Evolutionary conservation across 2,329 filamentous ascomycete genomes (phyloP).

Genomic region (Leptographium radiaticola): DNA sequence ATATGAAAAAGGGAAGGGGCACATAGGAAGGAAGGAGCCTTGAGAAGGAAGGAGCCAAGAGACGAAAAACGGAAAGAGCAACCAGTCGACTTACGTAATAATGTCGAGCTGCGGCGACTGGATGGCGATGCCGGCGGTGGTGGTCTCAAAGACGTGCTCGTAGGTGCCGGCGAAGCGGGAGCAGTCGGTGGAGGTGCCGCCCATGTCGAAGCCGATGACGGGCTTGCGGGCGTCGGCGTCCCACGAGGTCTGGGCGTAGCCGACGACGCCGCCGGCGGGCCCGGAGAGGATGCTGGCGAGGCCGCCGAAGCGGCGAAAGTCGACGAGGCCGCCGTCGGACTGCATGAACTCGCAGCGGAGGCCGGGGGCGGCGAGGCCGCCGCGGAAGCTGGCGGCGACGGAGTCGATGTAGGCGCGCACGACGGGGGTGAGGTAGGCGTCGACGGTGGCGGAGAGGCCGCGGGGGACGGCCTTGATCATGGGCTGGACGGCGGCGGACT

Average conservation of each 20-base stretch:
- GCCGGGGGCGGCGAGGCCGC: slow-evolving; percentile 65
- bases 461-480: slow-evolving; percentile 75
- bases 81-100: neutral
- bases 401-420: slow-evolving; percentile 63
- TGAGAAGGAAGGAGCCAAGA: neutral
- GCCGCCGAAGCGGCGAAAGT: slow-evolving; percentile 72
- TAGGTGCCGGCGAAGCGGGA: slow-evolving; percentile 79
- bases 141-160: slow-evolving; percentile 90
- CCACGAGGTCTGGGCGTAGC: slow-evolving; percentile 84
- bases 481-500: slow-evolving; percentile 69
- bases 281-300: slow-evolving; percentile 77
- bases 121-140: slow-evolving; percentile 18
- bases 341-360: slow-evolving; percentile 72
- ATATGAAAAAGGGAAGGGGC: neutral
- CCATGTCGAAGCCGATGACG: slow-evolving; percentile 94
- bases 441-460: slow-evolving; percentile 64
- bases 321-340: slow-evolving; percentile 61
- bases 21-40: neutral
- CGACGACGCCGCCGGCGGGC: slow-evolving; percentile 85
- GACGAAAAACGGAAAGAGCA: neutral
- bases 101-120: neutral
- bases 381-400: slow-evolving; percentile 69
- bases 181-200: slow-evolving; percentile 84
- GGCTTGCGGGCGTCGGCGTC: slow-evolving; percentile 70
- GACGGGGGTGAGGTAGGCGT: slow-evolving; percentile 68